Conservation (phyloP, 306 rosid species). For the Casuarina glauca region DNA sequence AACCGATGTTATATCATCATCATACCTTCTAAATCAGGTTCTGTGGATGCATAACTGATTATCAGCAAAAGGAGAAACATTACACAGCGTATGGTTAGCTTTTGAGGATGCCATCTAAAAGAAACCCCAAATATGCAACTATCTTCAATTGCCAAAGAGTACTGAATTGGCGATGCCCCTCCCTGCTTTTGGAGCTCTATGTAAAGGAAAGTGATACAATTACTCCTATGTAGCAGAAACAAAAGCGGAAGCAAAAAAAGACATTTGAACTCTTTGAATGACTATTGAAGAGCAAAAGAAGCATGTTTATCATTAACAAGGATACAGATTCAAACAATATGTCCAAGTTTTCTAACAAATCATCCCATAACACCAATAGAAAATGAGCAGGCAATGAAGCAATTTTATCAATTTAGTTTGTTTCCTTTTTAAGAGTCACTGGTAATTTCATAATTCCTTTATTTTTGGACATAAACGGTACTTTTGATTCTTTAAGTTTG, state of each 20-base stretch:
- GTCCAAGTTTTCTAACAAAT: no score
- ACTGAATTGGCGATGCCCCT: slow-evolving; percentile 23
- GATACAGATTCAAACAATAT: background rate
- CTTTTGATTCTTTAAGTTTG: no score
- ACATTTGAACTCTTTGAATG: background rate
- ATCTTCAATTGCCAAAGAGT: slow-evolving; percentile 32
- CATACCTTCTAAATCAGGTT: slow-evolving; percentile 85
- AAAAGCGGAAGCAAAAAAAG: background rate
- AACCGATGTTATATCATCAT: slow-evolving; percentile 10
- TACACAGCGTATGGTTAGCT: slow-evolving; percentile 53
- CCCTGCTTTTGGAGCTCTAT: slow-evolving; percentile 1
- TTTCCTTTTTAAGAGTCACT: no score
- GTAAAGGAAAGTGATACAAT: background rate
- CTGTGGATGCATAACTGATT: slow-evolving; percentile 46
- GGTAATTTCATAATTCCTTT: no score
- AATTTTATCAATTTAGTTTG: no score
- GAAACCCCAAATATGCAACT: slow-evolving; percentile 45
- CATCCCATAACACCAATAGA: no score
- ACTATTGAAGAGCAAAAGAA: background rate
- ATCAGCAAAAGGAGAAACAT: slow-evolving; percentile 44
- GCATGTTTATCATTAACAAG: background rate
- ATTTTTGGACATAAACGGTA: no score
- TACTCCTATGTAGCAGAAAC: slow-evolving; percentile 5
- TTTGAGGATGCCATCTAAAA: slow-evolving; percentile 38
- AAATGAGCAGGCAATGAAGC: no score